A percentile compares a stretch with the other conserved stretches of the same genome.
Evolutionary conservation across 768 basidiomycete genomes (phyloP).

Genomic region (Xanthoconium purpureum): DNA sequence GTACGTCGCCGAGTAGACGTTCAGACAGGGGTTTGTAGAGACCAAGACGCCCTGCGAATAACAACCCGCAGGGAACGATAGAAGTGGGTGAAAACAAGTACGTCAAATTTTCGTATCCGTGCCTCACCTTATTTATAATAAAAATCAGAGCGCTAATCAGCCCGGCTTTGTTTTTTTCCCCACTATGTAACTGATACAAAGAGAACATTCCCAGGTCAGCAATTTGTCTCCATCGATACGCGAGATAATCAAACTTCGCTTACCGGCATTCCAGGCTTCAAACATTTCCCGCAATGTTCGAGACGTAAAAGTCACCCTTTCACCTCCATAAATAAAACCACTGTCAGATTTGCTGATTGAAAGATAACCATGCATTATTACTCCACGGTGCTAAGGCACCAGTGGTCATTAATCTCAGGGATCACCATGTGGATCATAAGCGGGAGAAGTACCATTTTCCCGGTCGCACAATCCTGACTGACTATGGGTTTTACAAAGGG

Average conservation of each 20-base stretch:
- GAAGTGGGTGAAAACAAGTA: not conserved
- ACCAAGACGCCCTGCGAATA: not conserved
- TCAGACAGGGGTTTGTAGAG: not conserved
- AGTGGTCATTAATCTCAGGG: not conserved
- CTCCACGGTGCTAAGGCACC: not conserved
- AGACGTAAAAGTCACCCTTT: not conserved
- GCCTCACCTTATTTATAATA: not conserved
- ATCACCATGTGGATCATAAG: not conserved
- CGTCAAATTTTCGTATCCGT: not conserved
- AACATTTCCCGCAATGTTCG: not conserved
- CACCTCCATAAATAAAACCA: not conserved
- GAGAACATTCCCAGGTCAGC: not conserved
- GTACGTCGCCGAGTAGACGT: not conserved
- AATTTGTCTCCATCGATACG: not conserved
- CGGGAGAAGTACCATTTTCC: not conserved
- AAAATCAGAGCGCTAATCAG: not conserved
- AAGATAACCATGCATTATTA: not conserved
- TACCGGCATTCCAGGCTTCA: slow-evolving; percentile 1
- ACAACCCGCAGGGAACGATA: no score
- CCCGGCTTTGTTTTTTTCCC: not conserved
- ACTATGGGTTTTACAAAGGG: not conserved
- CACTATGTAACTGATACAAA: not conserved
- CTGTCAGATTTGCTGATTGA: not conserved
- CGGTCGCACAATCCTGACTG: not conserved
- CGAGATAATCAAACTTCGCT: slow-evolving; percentile 2